These are phyloP conservation scores for Candida nonsorbophila DNA, from an alignment of 805 yeast species.

Conservation along the genomic window DNA sequence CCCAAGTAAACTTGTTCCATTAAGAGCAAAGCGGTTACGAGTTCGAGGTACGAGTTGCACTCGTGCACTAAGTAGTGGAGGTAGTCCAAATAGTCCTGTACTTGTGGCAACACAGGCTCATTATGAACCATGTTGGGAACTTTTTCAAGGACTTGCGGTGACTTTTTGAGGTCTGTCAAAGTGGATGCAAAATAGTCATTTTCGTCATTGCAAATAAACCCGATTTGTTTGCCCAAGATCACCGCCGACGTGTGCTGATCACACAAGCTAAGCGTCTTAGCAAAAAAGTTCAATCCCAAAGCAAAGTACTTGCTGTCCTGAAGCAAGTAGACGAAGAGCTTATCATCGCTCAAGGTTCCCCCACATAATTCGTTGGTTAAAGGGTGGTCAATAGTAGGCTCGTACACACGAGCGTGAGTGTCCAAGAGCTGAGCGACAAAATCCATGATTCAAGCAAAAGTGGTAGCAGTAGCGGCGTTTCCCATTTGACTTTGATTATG, in stretches of 20 bases:
- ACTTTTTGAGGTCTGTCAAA: slow-evolving; percentile 16
- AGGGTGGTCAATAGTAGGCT: slow-evolving; percentile 30
- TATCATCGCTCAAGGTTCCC: slow-evolving; percentile 40
- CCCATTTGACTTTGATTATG: too few species aligned
- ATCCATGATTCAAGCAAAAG: too few species aligned
- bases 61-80: slow-evolving; percentile 22
- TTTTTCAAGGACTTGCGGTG: slow-evolving; percentile 13
- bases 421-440: too few species aligned
- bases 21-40: slow-evolving; percentile 39
- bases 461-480: too few species aligned
- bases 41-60: slow-evolving; percentile 29
- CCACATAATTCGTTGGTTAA: slow-evolving; percentile 41
- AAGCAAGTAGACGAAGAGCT: slow-evolving; percentile 37
- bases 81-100: slow-evolving; percentile 30
- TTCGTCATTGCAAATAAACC: slow-evolving; percentile 44
- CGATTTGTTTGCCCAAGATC: slow-evolving; percentile 44
- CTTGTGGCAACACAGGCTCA: slow-evolving; percentile 22
- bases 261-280: slow-evolving; percentile 40
- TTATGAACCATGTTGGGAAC: slow-evolving; percentile 14
- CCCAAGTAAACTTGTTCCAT: slow-evolving; percentile 48
- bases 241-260: slow-evolving; percentile 34
- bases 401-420: too few species aligned
- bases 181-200: slow-evolving; percentile 38
- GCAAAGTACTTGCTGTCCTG: slow-evolving; percentile 49
- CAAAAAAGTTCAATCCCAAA: slow-evolving; percentile 35